Base-by-base conservation (phyloP, 2,329 filamentous ascomycete genomes). In the Xylariaceae sp. region DNA sequence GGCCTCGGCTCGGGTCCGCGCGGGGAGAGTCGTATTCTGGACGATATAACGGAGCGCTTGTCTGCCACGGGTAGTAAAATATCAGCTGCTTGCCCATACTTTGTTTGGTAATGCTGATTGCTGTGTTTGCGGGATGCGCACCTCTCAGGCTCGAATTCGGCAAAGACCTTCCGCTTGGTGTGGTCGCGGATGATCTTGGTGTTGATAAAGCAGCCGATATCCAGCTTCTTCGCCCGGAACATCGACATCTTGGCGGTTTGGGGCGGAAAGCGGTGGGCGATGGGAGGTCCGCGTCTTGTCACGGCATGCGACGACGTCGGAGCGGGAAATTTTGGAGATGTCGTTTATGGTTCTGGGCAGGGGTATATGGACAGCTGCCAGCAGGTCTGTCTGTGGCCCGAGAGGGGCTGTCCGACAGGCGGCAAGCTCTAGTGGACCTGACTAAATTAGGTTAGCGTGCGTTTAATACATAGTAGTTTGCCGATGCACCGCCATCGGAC, bases 31-130 rank as follows among this genome's bases (percentile, higher is more conserved):
- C 30, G 90, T 94, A 73, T 99, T 99, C 71, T 89, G 90, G 70
- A 96, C 89, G 60, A 96, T 87, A 76, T 96, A 96, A 65, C 88
- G 86, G 39, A 94, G 84, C 15, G 88, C 92, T 88, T 97, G 92
- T 73, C 92, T 95, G 59, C 32, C 32, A 34, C 7, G 13, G 6
- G 22, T 21, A 40, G n/a, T 10, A 29, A 21, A 5, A 26, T 40
- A 47, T 61, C 32, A 57, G 55, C 32, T 34, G 32, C 6, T 34
- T 34, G 9, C 13, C 13, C 2, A 9, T 7, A 9, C 32, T 34
- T 34, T 13, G 32, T 15, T 10, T 34, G 1, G 6, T 12, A 10
- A 30, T 21, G 13, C 9, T 37, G 19, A 16, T 5, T 9, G 45
- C 3, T 7, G 22, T 26, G 32, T 18, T 54, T 41, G 46, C 6